Base-by-base conservation (phyloP, 176 grass and related monocot genomes). In the Carex parvula region DNA sequence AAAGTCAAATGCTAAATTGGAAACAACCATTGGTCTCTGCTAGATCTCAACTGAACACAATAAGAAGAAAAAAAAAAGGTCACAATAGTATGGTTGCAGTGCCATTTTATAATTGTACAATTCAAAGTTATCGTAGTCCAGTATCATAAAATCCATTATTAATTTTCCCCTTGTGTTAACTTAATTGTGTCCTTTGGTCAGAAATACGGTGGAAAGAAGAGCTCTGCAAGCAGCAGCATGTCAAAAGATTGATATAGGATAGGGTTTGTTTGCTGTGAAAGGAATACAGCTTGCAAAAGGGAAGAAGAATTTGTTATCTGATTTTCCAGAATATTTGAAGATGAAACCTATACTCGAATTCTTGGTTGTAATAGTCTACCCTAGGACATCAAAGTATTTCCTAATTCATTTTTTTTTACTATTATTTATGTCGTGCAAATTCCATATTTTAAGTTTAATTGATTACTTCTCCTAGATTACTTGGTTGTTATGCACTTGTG, bases 171-270 rank as follows among this genome's bases (percentile, higher is more conserved):
- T 13, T 2, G 76, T 84, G 72, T 81, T 84, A 7, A 88, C 54
- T 61, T 78, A 4, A 71, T 8, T 11, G 5, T 85, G 57, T 50
- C 8, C 7, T 70, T 90, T 87, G n/a, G 84, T 79, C 87, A 96
- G 93, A 96, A 52, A 63, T 96, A 93, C 60, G 87, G 85, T 2
- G 93, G 75, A 69, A 91, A 93, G 89, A 93, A 88, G 81, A 84
- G 81, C 46, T 90, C 85, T 33, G 69, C 24, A 60, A 60, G 84
- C 57, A 79, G 84, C 37, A 83, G 83, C 70, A 64, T 73, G 81
- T 89, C 93, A 1, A 93, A 91, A 88, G 91, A 96, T 21, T 94
- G 85, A 94, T 83, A 29, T 44, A 64, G 39, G 22, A 46, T 67
- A 83, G 61, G 41, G 21, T 53, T 54, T 83, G 80, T 82, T 17